Evolutionary conservation across 2,329 filamentous ascomycete species (phyloP), one percentile per base, ranked within the genome.

Genomic region (Talaromyces sp.): DNA sequence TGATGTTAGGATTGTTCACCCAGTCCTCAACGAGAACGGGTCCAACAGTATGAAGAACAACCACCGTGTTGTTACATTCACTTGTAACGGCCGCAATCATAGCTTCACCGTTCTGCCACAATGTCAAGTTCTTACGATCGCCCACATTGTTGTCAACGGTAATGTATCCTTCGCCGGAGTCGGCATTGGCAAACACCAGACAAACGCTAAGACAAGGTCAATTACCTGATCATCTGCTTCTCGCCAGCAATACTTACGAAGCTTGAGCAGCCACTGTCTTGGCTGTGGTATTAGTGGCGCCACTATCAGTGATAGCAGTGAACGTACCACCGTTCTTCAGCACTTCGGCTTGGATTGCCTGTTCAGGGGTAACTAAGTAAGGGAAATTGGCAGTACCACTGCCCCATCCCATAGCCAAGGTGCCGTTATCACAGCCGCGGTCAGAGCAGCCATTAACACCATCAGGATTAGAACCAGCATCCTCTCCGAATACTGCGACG

Each of bases 51-150:
- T 97, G 93, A 60, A 97, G 87, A 58, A 97, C 84, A 15, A 97
- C 89, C 60, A 97, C 88, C 11, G 91, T 96, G 80, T 97, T 96
- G 77, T 87, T 85, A 79, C 88, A 92, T 61, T 85, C 70, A 7
- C 85, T 80, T 0, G 90, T 86, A 10, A 96, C 89, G 50, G 88
- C 91, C 73, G 88, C 82, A 74, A 97, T 89, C 57, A 97, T 76
- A 0, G 82, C 80, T 55, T 97, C 91, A 40, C 90, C 92, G 59
- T 86, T 82, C 60, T 87, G 81, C 93, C 93, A 97, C 0, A 96
- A 79, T 0, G 91, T 96, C 37, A 99, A 80, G 75, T 99, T 97
- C 67, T 92, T 91, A 55, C 94, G 87, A 72, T 97, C 93, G 59
- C 94, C 94, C 60, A 81, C 78, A 70, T 97, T 97, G 56, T 84